Percentiles rank a stretch among this genome's conserved stretches.
Conservation (phyloP, 805 yeast genomes). For the Millerozyma acaciae region DNA sequence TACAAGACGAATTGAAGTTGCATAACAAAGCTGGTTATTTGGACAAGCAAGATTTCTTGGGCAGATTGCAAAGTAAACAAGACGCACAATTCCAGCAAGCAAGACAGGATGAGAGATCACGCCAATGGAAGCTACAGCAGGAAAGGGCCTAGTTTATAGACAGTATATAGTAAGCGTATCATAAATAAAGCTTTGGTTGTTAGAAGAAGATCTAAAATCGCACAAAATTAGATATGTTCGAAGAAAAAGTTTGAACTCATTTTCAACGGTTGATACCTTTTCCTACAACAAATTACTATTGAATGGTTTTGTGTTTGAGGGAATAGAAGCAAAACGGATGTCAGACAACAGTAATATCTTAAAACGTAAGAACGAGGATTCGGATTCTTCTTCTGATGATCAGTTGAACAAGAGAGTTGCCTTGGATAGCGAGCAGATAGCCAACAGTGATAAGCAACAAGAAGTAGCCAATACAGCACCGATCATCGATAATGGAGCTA, state of each 20-base stretch:
- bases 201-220: no score
- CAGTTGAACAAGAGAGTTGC: constrained; percentile 66
- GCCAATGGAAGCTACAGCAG: constrained; percentile 9
- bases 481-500: constrained; percentile 13
- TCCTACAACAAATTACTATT: no score
- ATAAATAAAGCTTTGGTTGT: no score
- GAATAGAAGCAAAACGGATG: not conserved
- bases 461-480: constrained; percentile 44
- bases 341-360: constrained; percentile 30
- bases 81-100: constrained; percentile 49
- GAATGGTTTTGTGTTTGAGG: no score
- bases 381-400: constrained; percentile 37
- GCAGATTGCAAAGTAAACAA: constrained; percentile 61
- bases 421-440: constrained; percentile 57
- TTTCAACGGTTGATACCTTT: no score
- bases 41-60: constrained; percentile 86
- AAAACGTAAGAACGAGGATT: constrained; percentile 69
- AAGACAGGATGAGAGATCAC: constrained; percentile 28
- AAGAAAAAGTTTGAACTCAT: constrained; percentile 1
- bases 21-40: constrained; percentile 88
- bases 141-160: no score
- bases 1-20: constrained; percentile 73
- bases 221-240: constrained; percentile 1
- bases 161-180: no score
- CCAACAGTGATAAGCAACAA: constrained; percentile 37